phyloP scores from a whole-genome alignment of 805 yeast species.

The Lachancea quebecensis region DNA sequence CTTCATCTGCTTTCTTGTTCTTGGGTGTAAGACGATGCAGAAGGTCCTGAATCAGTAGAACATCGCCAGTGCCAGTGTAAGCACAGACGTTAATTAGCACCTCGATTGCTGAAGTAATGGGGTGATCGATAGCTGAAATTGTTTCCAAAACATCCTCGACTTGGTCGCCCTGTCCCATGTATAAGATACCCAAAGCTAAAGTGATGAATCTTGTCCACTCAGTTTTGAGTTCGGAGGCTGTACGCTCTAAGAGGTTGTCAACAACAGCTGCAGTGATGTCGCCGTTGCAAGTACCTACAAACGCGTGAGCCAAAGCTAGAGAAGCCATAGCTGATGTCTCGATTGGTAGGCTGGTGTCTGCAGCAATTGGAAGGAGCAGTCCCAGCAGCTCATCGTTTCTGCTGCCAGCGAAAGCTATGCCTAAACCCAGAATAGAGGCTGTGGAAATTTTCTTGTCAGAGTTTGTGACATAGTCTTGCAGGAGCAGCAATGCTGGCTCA shows the following conservation, averaged over 20 bases:
- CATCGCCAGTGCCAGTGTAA: slow-evolving; percentile 96
- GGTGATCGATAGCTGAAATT: slow-evolving; percentile 90
- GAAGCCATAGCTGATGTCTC: slow-evolving; percentile 85
- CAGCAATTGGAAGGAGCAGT: slow-evolving; percentile 71
- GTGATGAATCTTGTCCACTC: slow-evolving; percentile 89
- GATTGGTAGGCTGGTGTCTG: slow-evolving; percentile 65
- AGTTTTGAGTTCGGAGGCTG: slow-evolving; percentile 64
- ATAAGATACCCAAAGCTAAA: slow-evolving; percentile 83
- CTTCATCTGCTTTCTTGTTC: slow-evolving; percentile 52
- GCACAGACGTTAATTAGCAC: slow-evolving; percentile 89
- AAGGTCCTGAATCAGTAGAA: slow-evolving; percentile 83
- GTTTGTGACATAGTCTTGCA: slow-evolving; percentile 74
- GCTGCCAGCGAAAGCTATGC: slow-evolving; percentile 92
- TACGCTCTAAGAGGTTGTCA: slow-evolving; percentile 84
- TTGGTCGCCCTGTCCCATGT: slow-evolving; percentile 90
- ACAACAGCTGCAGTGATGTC: slow-evolving; percentile 88
- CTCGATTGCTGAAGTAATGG: slow-evolving; percentile 81
- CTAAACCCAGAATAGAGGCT: slow-evolving; percentile 84
- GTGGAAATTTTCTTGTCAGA: slow-evolving; percentile 58
- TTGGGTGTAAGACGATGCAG: slow-evolving; percentile 76
- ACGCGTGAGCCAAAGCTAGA: slow-evolving; percentile 85
- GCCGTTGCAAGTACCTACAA: slow-evolving; percentile 93
- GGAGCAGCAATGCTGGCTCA: slow-evolving; percentile 80
- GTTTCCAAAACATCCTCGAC: slow-evolving; percentile 92
- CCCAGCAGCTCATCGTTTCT: slow-evolving; percentile 77